phyloP scores from a whole-genome alignment of 768 basidiomycete genomes.

The Amylocystis lapponica region DNA sequence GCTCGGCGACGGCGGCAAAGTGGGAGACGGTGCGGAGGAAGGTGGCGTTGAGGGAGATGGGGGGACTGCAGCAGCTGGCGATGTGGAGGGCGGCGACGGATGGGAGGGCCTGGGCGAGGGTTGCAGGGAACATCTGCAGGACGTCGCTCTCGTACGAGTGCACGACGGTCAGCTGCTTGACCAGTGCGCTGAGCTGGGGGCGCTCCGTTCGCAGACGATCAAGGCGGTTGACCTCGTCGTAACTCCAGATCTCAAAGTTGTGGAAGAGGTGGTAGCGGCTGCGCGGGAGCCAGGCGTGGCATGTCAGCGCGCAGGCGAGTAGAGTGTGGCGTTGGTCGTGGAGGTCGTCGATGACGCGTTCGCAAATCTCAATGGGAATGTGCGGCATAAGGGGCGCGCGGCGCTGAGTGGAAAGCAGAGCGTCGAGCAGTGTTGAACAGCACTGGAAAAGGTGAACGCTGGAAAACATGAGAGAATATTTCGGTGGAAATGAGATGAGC shows the following conservation, averaged over 20 bases:
- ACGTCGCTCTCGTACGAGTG: not conserved
- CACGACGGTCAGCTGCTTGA: not conserved
- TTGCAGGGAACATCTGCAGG: not conserved
- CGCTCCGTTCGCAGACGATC: not conserved
- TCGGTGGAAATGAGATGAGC: no score
- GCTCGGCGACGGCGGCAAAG: not conserved
- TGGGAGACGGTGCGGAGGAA: not conserved
- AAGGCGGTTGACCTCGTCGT: not conserved
- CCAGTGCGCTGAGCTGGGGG: not conserved
- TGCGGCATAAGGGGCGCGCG: no score
- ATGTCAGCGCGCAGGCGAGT: conserved; percentile 8
- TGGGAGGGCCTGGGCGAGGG: not conserved
- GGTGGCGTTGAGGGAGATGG: not conserved
- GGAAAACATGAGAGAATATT: no score
- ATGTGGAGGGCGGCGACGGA: not conserved
- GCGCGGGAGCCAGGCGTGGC: conserved; percentile 5
- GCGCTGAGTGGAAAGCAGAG: no score
- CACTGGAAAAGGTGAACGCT: no score
- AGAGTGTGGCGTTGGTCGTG: conserved; percentile 5
- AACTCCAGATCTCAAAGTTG: not conserved
- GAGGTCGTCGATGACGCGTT: conserved; percentile 9
- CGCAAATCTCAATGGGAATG: conserved; percentile 10
- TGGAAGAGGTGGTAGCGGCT: conserved; percentile 8
- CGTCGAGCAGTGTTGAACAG: no score
- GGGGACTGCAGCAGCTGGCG: not conserved